A percentile compares a stretch with the other conserved stretches of the same genome.
phyloP scores from a whole-genome alignment of 129 eudicot genomes.

The Apium graveolens region DNA sequence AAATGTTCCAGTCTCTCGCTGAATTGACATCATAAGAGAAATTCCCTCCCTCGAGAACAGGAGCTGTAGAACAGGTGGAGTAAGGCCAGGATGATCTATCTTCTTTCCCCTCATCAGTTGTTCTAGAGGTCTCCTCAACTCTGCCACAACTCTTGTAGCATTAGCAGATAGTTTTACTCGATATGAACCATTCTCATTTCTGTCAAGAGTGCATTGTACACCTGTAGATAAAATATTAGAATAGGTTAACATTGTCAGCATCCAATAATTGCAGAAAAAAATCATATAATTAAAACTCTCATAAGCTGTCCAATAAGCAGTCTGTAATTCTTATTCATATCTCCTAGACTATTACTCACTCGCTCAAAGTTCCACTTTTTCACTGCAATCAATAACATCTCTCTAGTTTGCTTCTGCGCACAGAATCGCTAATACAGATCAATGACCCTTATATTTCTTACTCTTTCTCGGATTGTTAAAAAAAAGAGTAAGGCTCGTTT shows the following conservation, averaged over 20 bases:
- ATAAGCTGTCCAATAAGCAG: not conserved
- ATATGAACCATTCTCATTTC: conserved; percentile 58
- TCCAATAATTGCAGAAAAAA: not conserved
- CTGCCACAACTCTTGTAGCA: conserved; percentile 81
- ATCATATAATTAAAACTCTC: not conserved
- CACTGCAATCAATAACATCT: too few relatives aligned
- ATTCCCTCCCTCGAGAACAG: conserved; percentile 59
- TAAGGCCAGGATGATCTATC: conserved; percentile 51
- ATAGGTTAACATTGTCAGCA: not conserved
- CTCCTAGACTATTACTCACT: too few relatives aligned
- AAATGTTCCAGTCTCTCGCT: conserved; percentile 60
- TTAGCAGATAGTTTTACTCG: conserved; percentile 75
- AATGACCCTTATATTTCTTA: too few relatives aligned
- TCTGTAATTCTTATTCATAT: not conserved
- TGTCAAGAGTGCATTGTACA: conserved; percentile 50
- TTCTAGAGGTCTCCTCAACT: conserved; percentile 73
- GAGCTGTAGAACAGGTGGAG: conserved; percentile 47
- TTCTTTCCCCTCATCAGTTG: conserved; percentile 69
- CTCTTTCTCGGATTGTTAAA: not conserved
- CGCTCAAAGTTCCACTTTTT: too few relatives aligned
- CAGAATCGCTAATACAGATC: too few relatives aligned
- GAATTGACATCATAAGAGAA: conserved; percentile 45
- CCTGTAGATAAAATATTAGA: conserved; percentile 33
- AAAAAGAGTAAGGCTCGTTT: not conserved
- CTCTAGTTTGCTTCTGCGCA: too few relatives aligned